A percentile compares a stretch with the other conserved stretches of the same genome.
phyloP scores from a whole-genome alignment of 176 grass and related monocot species.

The Zea luxurians region DNA sequence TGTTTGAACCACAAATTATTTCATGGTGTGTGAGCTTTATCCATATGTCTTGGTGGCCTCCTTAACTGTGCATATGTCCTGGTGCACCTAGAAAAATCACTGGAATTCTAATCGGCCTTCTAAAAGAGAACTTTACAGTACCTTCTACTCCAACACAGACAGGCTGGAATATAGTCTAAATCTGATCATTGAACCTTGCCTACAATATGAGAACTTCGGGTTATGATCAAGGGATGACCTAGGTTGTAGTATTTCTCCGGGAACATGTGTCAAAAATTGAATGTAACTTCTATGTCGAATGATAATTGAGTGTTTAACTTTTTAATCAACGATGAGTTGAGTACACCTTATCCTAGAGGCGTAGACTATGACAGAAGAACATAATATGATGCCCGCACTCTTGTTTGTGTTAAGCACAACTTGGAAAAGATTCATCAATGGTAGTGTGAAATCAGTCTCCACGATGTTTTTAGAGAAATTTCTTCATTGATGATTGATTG shows the following conservation, averaged over 20 bases:
- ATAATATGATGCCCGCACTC: too few relatives aligned
- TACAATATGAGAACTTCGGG: too few relatives aligned
- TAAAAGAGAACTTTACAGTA: not conserved
- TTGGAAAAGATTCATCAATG: not conserved
- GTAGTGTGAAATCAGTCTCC: not conserved
- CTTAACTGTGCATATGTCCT: not conserved
- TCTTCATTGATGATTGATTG: not conserved
- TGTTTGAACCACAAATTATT: constrained; percentile 12
- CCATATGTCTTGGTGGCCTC: not conserved
- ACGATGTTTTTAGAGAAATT: not conserved
- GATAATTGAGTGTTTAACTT: not conserved
- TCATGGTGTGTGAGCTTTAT: not conserved
- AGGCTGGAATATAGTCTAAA: not conserved
- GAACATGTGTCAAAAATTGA: not conserved
- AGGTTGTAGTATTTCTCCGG: too few relatives aligned
- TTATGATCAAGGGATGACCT: too few relatives aligned
- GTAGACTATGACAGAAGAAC: too few relatives aligned
- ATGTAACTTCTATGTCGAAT: not conserved
- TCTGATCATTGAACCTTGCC: not conserved
- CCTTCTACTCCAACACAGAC: not conserved
- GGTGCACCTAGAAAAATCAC: not conserved
- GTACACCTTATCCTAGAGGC: too few relatives aligned
- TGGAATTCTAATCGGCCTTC: not conserved
- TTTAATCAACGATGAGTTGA: not conserved
- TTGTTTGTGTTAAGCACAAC: too few relatives aligned